These are phyloP conservation scores for Serendipita vermifera DNA, from an alignment of 768 basidiomycete species.

Conservation along the genomic window DNA sequence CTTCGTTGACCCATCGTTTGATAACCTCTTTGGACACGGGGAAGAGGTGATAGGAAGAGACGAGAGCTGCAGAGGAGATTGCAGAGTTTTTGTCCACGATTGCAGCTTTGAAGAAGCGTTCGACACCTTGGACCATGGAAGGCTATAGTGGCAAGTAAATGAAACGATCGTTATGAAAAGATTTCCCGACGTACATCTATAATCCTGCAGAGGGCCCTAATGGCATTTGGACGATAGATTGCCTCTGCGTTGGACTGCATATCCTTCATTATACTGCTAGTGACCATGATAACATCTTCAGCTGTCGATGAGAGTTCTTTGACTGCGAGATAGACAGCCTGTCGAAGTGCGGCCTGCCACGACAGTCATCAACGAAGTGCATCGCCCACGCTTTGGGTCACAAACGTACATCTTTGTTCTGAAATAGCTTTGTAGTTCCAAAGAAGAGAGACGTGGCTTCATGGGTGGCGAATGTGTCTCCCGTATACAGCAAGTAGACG, in stretches of 20 bases:
- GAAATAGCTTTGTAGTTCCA: slow-evolving; percentile 96
- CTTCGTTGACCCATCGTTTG: slow-evolving; percentile 98
- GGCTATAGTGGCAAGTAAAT: slow-evolving; percentile 40
- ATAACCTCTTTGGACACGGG: slow-evolving; percentile 90
- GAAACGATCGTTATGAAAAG: neutral
- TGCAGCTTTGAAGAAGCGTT: slow-evolving; percentile 98
- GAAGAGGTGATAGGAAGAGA: slow-evolving; percentile 94
- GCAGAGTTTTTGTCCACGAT: slow-evolving; percentile 94
- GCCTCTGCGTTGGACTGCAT: slow-evolving; percentile 99
- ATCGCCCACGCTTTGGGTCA: neutral
- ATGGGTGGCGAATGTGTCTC: slow-evolving; percentile 87
- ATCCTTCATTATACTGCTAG: slow-evolving; percentile 98
- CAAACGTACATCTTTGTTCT: slow-evolving; percentile 87
- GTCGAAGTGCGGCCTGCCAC: slow-evolving; percentile 75
- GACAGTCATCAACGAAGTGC: slow-evolving; percentile 13
- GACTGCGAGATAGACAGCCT: slow-evolving; percentile 97
- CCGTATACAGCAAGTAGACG: slow-evolving; percentile 90
- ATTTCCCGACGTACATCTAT: slow-evolving; percentile 72
- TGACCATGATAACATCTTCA: slow-evolving; percentile 99
- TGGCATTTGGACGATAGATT: slow-evolving; percentile 95
- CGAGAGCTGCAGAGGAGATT: slow-evolving; percentile 90
- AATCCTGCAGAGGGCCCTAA: slow-evolving; percentile 88
- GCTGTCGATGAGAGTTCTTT: slow-evolving; percentile 93
- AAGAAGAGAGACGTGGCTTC: slow-evolving; percentile 98
- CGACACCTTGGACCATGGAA: slow-evolving; percentile 98